Percentiles rank a stretch among this genome's conserved stretches.
Evolutionary conservation across 2,329 filamentous ascomycete genomes (phyloP).

Genomic region (Fusarium proliferatum): DNA sequence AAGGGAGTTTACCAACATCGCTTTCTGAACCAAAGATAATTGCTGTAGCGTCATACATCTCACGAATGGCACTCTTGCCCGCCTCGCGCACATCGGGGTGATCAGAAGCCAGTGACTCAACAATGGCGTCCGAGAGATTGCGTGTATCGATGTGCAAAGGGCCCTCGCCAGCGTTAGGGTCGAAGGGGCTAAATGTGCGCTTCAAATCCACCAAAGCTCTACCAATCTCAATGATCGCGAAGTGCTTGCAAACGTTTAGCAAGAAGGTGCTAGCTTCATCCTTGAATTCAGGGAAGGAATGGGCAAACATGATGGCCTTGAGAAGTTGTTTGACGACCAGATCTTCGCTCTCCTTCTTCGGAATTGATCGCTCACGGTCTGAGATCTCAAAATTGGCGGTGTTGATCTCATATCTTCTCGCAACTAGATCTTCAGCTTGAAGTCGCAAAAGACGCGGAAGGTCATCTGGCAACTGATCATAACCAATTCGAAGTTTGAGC

Average conservation of each 20-base stretch:
- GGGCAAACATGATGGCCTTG: conserved; percentile 88
- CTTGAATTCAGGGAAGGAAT: conserved; percentile 83
- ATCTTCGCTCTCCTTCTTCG: conserved; percentile 89
- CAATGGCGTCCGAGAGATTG: conserved; percentile 87
- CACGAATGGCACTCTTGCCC: conserved; percentile 80
- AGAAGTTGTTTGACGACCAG: conserved; percentile 84
- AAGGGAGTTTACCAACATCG: conserved; percentile 79
- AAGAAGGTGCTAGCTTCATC: conserved; percentile 80
- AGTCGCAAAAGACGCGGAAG: conserved; percentile 85
- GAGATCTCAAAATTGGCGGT: conserved; percentile 78
- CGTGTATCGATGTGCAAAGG: conserved; percentile 88
- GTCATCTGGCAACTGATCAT: conserved; percentile 89
- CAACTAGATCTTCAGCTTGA: conserved; percentile 86
- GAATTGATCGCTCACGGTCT: conserved; percentile 83
- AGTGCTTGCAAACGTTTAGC: conserved; percentile 85
- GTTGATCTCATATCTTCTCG: conserved; percentile 77
- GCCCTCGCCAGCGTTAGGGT: conserved; percentile 87
- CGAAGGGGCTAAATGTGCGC: conserved; percentile 80
- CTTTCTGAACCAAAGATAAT: conserved; percentile 82
- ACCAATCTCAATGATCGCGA: conserved; percentile 89
- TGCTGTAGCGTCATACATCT: conserved; percentile 79
- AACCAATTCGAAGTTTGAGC: conserved; percentile 89
- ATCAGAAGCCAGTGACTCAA: conserved; percentile 91
- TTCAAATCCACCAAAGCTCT: conserved; percentile 84
- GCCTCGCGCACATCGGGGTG: conserved; percentile 82